Conservation (phyloP, 179 eudicot species). For the Silene noctiflora region DNA sequence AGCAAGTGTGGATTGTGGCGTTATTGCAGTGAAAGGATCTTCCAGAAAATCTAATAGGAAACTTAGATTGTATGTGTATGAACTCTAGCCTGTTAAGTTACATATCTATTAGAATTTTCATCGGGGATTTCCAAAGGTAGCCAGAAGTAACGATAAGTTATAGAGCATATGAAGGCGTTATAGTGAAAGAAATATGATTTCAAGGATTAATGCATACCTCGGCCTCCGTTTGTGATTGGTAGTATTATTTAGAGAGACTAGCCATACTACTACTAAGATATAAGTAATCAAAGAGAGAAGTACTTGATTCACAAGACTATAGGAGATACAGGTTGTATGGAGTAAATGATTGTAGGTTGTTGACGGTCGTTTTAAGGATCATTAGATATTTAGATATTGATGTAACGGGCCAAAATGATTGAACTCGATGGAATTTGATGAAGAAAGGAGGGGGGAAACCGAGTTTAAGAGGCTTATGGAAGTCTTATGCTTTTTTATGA, state of each 20-base stretch:
- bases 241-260: background rate
- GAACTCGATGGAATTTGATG: background rate
- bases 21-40: background rate
- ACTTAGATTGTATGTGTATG: background rate
- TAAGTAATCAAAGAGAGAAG: background rate
- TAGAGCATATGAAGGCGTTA: background rate
- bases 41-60: background rate
- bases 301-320: background rate
- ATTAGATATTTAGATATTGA: background rate
- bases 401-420: background rate
- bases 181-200: background rate
- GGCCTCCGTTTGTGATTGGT: background rate
- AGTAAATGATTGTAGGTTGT: background rate
- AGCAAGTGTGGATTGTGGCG: background rate
- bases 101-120: background rate
- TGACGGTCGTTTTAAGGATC: background rate
- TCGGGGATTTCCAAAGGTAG: background rate
- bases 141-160: background rate
- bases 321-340: background rate
- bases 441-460: background rate
- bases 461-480: too few relatives aligned
- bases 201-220: background rate
- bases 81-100: background rate
- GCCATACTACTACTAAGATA: background rate
- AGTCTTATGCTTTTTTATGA: too few relatives aligned